phyloP scores from a whole-genome alignment of 2,329 filamentous ascomycete genomes.

The Trichoderma aggressivum region DNA sequence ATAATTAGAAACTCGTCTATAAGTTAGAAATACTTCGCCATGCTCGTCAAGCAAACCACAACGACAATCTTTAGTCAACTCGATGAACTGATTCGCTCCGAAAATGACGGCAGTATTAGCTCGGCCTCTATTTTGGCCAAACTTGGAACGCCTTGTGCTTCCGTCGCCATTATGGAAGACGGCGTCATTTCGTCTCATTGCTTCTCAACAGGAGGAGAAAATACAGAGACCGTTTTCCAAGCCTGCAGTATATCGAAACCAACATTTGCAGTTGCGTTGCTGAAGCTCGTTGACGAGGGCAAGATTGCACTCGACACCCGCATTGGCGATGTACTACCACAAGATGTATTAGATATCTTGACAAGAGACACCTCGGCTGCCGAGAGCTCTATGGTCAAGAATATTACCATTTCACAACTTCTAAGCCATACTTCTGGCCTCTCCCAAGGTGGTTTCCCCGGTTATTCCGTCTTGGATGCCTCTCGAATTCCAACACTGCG shows the following conservation, averaged over 20 bases:
- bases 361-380: background rate
- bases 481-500: background rate
- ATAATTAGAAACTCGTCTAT: background rate
- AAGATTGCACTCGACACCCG: constrained; percentile 13
- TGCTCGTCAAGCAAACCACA: background rate
- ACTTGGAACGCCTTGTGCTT: constrained; percentile 18
- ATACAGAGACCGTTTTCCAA: constrained; percentile 21
- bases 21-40: background rate
- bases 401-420: constrained; percentile 21
- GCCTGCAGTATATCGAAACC: constrained; percentile 25
- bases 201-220: constrained; percentile 19
- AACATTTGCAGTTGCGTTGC: constrained; percentile 17
- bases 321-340: constrained; percentile 16
- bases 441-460: constrained; percentile 16
- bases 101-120: background rate
- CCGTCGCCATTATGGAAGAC: constrained; percentile 22
- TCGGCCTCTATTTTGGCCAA: constrained; percentile 7
- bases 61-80: background rate
- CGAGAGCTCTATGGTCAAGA: background rate
- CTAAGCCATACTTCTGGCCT: constrained; percentile 23
- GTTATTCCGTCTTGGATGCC: constrained; percentile 8
- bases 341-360: constrained; percentile 9
- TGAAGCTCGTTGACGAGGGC: constrained; percentile 22
- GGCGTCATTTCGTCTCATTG: constrained; percentile 20
- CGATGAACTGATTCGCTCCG: background rate